A percentile compares a stretch with the other conserved stretches of the same genome.
Conservation (phyloP, 169 alveolate species). For the Plasmodium coatneyi region DNA sequence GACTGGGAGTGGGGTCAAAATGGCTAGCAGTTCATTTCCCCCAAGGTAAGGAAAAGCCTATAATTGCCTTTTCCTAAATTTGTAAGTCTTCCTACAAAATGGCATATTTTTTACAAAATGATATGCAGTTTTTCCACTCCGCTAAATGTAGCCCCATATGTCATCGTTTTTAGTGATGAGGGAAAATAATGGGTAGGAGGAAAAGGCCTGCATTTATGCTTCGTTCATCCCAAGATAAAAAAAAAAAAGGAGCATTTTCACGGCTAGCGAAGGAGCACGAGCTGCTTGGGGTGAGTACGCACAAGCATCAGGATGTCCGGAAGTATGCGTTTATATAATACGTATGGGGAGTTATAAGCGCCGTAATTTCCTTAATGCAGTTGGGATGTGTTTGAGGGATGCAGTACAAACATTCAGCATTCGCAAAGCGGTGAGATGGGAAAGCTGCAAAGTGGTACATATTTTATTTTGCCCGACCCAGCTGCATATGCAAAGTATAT, state of each 20-base stretch:
- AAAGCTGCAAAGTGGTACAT: neutral
- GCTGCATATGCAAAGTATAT: neutral
- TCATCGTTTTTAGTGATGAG: neutral
- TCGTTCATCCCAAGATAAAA: neutral
- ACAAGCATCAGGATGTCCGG: neutral
- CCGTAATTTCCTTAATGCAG: neutral
- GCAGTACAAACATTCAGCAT: neutral
- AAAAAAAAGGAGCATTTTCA: neutral
- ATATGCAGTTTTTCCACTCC: neutral
- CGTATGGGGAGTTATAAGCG: neutral
- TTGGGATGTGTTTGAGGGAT: neutral
- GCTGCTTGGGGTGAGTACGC: neutral
- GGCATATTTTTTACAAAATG: neutral
- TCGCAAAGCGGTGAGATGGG: neutral
- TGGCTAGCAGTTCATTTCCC: neutral
- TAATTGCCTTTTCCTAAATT: neutral
- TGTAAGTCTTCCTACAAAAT: slow-evolving; percentile 19
- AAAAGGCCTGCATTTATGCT: neutral
- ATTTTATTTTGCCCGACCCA: neutral
- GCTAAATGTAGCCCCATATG: neutral
- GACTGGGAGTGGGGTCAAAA: neutral
- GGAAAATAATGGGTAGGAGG: neutral
- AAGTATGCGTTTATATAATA: neutral
- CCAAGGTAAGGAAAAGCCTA: neutral
- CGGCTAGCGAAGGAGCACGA: neutral